Evolutionary conservation across 2,329 filamentous ascomycete species (phyloP), one percentile per base, ranked within the genome.

Genomic region (Truncatella angustata): DNA sequence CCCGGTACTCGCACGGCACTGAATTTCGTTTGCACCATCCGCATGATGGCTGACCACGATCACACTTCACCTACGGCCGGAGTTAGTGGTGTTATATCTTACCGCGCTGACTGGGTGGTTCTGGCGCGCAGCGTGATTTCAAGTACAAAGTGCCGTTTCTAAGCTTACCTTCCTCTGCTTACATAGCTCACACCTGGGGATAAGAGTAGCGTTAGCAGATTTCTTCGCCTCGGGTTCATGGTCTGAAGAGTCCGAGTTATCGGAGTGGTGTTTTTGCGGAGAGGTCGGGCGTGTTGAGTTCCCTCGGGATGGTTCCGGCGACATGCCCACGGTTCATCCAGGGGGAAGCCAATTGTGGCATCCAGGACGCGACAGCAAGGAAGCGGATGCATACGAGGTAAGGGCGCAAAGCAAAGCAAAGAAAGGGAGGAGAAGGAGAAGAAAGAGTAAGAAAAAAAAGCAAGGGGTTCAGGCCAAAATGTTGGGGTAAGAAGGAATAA

Each of bases 21-120:
- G 77, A 77, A 66, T 87, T 87, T 53, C 82, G 81, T 57, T 71
- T 81, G 60, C 84, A 87, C 84, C 84, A 87, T 46, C 84, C 83
- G 61, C 84, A 87, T 5, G 84, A 82, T 2, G 88, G 88, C 61
- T 90, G 86, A 4, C 84, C 85, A 32, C 89, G 82, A 69, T 92
- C 88, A 69, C 87, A 89, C 78, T 88, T 88, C 24, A 87, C 84
- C 83, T 85, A 60, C 6, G 23, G 14, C 7, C 28, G 14, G 28
- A n/a, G 28, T 32, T 14, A 32, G 28, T 14, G 14, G 7, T 7
- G 28, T 2, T 14, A 9, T 14, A 32, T n/a, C 28, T 32, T 32
- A 32, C 28, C 14, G 7, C 28, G 28, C 28, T 32, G 28, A 32
- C 28, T 14, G 7, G 14, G 7, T 32, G 7, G 28, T 14, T 32